A percentile compares a stretch with the other conserved stretches of the same genome.
Conservation (phyloP, 495 filamentous ascomycete species). For the Bryoglossum gracile region DNA sequence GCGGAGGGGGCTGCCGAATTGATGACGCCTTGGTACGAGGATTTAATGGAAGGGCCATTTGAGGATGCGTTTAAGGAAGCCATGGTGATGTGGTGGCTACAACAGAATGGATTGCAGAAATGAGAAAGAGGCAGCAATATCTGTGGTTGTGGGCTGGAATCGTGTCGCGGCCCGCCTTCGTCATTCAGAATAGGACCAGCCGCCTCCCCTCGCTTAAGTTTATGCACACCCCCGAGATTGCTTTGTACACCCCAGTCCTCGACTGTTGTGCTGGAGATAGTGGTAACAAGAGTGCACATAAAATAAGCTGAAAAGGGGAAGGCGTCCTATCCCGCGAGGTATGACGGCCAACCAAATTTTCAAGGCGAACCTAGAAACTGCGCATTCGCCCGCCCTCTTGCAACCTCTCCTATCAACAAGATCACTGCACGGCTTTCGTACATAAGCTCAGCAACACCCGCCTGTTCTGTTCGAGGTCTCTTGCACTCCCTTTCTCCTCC, state of each 20-base stretch:
- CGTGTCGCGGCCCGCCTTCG: neutral
- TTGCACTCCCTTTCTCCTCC: constrained; percentile 3
- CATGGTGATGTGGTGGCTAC: constrained; percentile 46
- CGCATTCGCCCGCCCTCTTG: too few relatives aligned
- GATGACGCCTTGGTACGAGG: constrained; percentile 85
- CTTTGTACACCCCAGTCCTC: too few relatives aligned
- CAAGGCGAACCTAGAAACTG: too few relatives aligned
- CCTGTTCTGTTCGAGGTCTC: neutral
- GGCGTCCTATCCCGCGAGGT: neutral
- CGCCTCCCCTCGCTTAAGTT: neutral
- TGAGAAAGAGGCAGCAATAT: constrained; percentile 4
- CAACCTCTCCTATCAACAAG: constrained; percentile 1
- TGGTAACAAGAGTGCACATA: too few relatives aligned
- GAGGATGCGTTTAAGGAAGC: constrained; percentile 84
- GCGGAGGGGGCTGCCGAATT: constrained; percentile 59
- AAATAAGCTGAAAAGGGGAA: too few relatives aligned
- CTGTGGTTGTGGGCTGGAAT: constrained; percentile 3
- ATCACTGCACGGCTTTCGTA: too few relatives aligned
- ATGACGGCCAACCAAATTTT: constrained; percentile 6
- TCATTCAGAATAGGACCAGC: constrained; percentile 5
- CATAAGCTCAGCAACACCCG: constrained; percentile 8
- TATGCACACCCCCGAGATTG: too few relatives aligned
- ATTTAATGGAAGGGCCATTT: constrained; percentile 85
- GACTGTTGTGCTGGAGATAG: too few relatives aligned
- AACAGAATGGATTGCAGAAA: too few relatives aligned